Percentiles rank a stretch among this genome's conserved stretches.
phyloP scores from a whole-genome alignment of 352 stramenopile species.

The Elongisporangium undulatum region DNA sequence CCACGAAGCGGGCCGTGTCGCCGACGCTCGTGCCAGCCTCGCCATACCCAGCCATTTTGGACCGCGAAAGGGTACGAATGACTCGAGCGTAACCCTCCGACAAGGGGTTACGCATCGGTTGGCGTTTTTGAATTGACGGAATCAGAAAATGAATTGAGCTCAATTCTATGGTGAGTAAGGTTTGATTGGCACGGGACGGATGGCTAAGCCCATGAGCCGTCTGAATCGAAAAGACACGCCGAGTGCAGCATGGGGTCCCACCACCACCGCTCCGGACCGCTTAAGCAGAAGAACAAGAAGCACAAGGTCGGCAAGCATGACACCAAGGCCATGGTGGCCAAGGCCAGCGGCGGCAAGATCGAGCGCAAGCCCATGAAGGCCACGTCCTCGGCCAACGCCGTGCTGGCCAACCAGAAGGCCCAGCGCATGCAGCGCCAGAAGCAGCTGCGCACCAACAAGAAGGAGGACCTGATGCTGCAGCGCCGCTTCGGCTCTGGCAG shows the following conservation, averaged over 20 bases:
- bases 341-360: conserved; percentile 71
- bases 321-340: conserved; percentile 72
- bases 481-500: conserved; percentile 77
- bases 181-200: conserved; percentile 2
- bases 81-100: neutral
- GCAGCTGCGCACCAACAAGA: conserved; percentile 81
- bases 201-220: neutral
- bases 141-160: conserved; percentile 1
- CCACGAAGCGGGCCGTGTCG: conserved; percentile 37
- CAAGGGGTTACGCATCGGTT: too few relatives aligned
- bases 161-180: neutral
- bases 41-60: conserved; percentile 6
- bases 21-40: conserved; percentile 2
- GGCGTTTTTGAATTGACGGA: conserved; percentile 6
- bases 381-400: conserved; percentile 33
- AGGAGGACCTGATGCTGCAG: conserved; percentile 79
- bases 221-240: conserved; percentile 1
- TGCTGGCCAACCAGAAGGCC: conserved; percentile 65
- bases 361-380: conserved; percentile 29
- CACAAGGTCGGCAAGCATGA: conserved; percentile 86
- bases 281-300: conserved; percentile 92
- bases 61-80: conserved; percentile 1
- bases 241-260: conserved; percentile 49
- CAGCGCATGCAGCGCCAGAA: conserved; percentile 79
- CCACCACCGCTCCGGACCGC: conserved; percentile 82